These are phyloP conservation scores for Stemphylium lycopersici DNA, from an alignment of 2,329 filamentous ascomycete species.

Conservation along the genomic window DNA sequence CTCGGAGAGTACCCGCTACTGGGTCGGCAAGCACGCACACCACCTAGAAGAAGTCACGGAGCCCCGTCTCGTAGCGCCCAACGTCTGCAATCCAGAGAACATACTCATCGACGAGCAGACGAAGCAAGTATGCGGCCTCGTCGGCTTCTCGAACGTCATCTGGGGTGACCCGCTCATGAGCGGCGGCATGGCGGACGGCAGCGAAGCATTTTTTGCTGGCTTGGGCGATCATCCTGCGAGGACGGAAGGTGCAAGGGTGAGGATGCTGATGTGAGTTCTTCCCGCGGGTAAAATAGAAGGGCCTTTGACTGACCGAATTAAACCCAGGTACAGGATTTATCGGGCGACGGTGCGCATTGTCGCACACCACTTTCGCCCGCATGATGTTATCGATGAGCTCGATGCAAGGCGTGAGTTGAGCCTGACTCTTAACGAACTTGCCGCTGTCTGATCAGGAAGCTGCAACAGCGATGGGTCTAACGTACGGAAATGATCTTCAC, in stretches of 20 bases:
- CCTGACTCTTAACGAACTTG: conserved; percentile 47
- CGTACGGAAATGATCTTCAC: not conserved
- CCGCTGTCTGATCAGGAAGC: conserved; percentile 23
- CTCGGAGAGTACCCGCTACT: conserved; percentile 60
- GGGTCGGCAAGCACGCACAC: conserved; percentile 52
- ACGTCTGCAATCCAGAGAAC: conserved; percentile 57
- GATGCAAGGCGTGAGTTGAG: conserved; percentile 52
- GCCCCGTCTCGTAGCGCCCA: conserved; percentile 59
- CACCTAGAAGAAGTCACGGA: conserved; percentile 58
- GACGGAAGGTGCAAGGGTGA: conserved; percentile 39
- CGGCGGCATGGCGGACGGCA: conserved; percentile 51
- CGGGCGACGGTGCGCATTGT: conserved; percentile 52
- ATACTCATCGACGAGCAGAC: conserved; percentile 58
- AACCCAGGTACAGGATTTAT: conserved; percentile 53
- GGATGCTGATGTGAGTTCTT: conserved; percentile 52
- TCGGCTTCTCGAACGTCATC: conserved; percentile 60
- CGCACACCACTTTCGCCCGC: conserved; percentile 53
- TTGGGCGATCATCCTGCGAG: conserved; percentile 48
- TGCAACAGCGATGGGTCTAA: not conserved
- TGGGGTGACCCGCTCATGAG: conserved; percentile 65
- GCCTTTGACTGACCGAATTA: conserved; percentile 9
- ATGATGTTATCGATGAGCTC: conserved; percentile 49
- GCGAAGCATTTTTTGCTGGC: conserved; percentile 52
- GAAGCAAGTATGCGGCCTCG: conserved; percentile 56
- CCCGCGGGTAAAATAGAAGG: not conserved